Evolutionary conservation across 768 basidiomycete species (phyloP).

Genomic region (Russula ochroleuca): DNA sequence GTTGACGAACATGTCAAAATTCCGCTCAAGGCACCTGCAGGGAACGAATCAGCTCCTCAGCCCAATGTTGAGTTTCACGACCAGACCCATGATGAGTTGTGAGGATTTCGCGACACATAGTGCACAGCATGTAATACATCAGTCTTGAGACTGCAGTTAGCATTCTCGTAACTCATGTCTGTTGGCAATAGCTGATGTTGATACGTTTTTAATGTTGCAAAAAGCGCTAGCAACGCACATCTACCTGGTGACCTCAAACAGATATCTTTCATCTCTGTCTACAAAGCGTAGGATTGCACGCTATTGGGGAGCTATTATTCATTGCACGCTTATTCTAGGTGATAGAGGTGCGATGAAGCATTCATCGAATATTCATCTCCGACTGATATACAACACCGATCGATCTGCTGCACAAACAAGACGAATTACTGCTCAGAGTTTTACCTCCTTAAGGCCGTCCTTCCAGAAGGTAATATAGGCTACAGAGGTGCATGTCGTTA

Average conservation of each 20-base stretch:
- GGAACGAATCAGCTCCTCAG: slow-evolving; percentile 31
- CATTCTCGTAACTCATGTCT: background rate
- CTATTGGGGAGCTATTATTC: background rate
- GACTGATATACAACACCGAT: slow-evolving; percentile 21
- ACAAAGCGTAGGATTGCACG: background rate
- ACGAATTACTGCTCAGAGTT: slow-evolving; percentile 45
- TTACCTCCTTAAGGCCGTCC: slow-evolving; percentile 81
- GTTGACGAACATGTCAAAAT: slow-evolving; percentile 80
- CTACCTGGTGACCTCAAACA: too few species aligned
- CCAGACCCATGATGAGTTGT: slow-evolving; percentile 27
- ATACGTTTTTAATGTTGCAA: background rate
- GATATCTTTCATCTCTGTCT: background rate
- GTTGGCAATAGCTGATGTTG: background rate
- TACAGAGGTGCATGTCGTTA: slow-evolving; percentile 32
- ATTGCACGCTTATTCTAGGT: background rate
- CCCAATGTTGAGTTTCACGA: slow-evolving; percentile 29
- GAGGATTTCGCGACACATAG: slow-evolving; percentile 2
- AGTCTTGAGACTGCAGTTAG: background rate
- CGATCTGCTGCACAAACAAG: slow-evolving; percentile 20
- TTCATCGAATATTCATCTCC: slow-evolving; percentile 7
- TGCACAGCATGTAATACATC: slow-evolving; percentile 1
- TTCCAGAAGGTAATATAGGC: slow-evolving; percentile 97
- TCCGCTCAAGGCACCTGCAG: slow-evolving; percentile 44
- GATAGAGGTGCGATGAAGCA: background rate
- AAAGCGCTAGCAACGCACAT: background rate